Percentiles rank a stretch among this genome's conserved stretches.
phyloP scores from a whole-genome alignment of 208 protist genomes.

The Trichomonas vaginalis region DNA sequence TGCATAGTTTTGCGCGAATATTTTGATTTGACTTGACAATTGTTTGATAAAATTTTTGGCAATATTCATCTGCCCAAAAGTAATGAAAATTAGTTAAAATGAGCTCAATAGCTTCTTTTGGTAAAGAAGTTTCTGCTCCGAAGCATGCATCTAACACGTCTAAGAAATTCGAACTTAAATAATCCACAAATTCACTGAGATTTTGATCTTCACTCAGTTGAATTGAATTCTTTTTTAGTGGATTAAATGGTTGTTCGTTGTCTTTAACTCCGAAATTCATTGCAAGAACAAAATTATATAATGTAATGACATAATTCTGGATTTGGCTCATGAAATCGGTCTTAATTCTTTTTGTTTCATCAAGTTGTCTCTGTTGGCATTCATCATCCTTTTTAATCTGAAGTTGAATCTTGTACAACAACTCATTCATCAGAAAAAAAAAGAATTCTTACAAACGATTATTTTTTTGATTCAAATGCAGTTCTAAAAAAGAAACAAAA shows the following conservation, averaged over 20 bases:
- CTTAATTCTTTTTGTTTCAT: neutral
- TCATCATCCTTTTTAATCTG: neutral
- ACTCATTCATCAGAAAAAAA: neutral
- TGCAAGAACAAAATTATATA: neutral
- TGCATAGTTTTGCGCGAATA: neutral
- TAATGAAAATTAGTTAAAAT: neutral
- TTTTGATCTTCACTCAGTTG: neutral
- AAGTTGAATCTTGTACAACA: neutral
- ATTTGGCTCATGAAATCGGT: neutral
- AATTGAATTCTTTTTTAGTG: neutral
- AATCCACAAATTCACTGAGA: neutral
- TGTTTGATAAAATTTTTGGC: neutral
- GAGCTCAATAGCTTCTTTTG: neutral
- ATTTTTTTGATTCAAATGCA: no score
- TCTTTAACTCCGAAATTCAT: neutral
- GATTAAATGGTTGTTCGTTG: neutral
- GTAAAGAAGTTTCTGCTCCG: neutral
- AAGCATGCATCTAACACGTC: neutral
- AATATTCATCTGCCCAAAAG: neutral
- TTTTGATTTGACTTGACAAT: neutral
- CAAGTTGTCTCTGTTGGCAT: neutral
- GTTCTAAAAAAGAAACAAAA: no score
- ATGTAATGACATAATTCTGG: neutral
- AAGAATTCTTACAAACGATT: no score
- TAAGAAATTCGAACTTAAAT: neutral